These are phyloP conservation scores for Trypanosoma scelopori DNA, from an alignment of 208 protist species.

Conservation along the genomic window DNA sequence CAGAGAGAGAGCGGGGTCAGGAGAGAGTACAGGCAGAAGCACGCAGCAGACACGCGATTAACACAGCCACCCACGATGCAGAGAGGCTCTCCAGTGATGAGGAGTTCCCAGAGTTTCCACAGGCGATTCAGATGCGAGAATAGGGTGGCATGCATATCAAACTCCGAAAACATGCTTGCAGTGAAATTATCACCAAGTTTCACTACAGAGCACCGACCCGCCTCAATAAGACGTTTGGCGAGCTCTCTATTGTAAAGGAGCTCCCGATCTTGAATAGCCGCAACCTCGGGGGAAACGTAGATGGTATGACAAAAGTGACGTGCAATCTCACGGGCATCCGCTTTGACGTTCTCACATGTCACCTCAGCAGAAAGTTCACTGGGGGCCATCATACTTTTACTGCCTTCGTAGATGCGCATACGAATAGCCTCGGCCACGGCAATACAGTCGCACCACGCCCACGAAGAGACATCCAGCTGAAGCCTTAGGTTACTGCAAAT, in stretches of 20 bases:
- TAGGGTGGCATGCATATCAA: slow-evolving; percentile 23
- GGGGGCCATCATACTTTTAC: not conserved
- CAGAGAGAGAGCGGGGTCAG: slow-evolving; percentile 22
- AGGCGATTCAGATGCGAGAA: slow-evolving; percentile 26
- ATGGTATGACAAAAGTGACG: slow-evolving; percentile 8
- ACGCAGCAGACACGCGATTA: slow-evolving; percentile 1
- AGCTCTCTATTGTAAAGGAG: slow-evolving; percentile 11
- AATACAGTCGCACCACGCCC: slow-evolving; percentile 9
- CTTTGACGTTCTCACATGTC: not conserved
- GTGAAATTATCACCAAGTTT: not conserved
- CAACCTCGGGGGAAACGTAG: slow-evolving; percentile 13
- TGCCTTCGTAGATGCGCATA: slow-evolving; percentile 8
- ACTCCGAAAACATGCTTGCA: slow-evolving; percentile 22
- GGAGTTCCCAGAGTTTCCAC: slow-evolving; percentile 43
- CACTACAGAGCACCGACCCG: not conserved
- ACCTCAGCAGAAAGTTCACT: not conserved
- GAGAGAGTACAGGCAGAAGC: slow-evolving; percentile 24
- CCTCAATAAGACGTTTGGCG: slow-evolving; percentile 6
- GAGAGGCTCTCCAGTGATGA: slow-evolving; percentile 28
- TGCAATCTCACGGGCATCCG: not conserved
- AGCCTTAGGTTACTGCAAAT: slow-evolving; percentile 4
- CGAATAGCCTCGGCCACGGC: slow-evolving; percentile 6
- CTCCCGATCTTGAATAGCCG: slow-evolving; percentile 16
- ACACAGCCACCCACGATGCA: slow-evolving; percentile 15
- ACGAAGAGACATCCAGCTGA: slow-evolving; percentile 8